Evolutionary conservation across 148 eudicot genomes (phyloP).

Genomic region (Rhododendron williamsianum): DNA sequence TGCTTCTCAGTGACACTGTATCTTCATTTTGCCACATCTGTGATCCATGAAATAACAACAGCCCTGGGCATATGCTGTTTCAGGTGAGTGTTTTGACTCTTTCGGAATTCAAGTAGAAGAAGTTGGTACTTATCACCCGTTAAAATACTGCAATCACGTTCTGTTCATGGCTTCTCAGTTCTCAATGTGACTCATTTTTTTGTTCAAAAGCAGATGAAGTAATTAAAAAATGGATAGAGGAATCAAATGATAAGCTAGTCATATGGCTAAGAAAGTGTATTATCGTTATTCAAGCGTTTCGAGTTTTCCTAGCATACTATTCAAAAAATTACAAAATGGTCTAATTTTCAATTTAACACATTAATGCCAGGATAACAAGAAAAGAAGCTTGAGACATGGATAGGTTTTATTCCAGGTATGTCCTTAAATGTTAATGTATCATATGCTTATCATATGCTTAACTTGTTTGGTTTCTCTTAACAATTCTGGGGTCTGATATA

Average conservation of each 20-base stretch:
- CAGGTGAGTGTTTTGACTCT: slow-evolving; percentile 46
- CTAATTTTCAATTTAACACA: neutral
- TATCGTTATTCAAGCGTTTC: neutral
- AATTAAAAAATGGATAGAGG: neutral
- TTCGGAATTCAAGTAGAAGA: neutral
- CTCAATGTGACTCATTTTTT: neutral
- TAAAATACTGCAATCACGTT: neutral
- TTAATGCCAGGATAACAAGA: slow-evolving; percentile 56
- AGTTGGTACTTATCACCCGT: neutral
- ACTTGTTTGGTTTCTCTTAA: neutral
- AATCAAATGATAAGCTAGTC: neutral
- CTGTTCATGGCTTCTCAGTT: neutral
- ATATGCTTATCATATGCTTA: neutral
- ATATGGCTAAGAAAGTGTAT: neutral
- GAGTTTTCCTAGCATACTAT: neutral
- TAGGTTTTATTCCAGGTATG: slow-evolving; percentile 1
- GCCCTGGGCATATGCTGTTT: slow-evolving; percentile 85
- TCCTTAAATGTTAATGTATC: neutral
- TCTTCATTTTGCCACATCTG: slow-evolving; percentile 77
- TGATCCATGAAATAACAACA: slow-evolving; percentile 74
- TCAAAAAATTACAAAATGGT: neutral
- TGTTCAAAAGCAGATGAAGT: neutral
- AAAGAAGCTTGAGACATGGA: slow-evolving; percentile 59
- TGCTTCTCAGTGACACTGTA: slow-evolving; percentile 48
- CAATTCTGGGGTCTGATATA: neutral